These are phyloP conservation scores for Pythium utonaiense DNA, from an alignment of 352 stramenopile genomes.

Conservation along the genomic window DNA sequence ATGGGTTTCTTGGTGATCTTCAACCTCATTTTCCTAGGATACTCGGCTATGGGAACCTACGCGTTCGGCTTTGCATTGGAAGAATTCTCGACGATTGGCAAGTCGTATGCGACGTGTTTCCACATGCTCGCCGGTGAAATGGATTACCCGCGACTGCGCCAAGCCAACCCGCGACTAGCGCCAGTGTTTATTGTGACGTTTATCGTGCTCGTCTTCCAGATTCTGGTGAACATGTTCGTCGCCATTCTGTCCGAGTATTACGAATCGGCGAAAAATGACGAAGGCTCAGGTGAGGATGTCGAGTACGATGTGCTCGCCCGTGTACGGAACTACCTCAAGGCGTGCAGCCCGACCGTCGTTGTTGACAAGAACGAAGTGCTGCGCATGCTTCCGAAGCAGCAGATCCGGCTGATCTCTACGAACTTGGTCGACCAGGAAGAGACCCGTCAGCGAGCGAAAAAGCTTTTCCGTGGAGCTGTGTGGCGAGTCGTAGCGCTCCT, in stretches of 20 bases:
- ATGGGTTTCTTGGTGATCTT: slow-evolving; percentile 90
- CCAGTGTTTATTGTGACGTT: slow-evolving; percentile 84
- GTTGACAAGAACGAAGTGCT: slow-evolving; percentile 76
- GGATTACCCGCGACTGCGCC: slow-evolving; percentile 68
- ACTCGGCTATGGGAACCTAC: slow-evolving; percentile 82
- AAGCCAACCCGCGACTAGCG: slow-evolving; percentile 77
- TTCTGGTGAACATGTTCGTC: slow-evolving; percentile 90
- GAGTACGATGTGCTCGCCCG: slow-evolving; percentile 86
- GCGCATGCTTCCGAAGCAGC: slow-evolving; percentile 61
- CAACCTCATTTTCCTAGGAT: slow-evolving; percentile 84
- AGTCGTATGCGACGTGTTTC: slow-evolving; percentile 83
- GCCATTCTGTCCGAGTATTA: slow-evolving; percentile 88
- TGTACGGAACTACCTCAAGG: slow-evolving; percentile 69
- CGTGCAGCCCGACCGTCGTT: slow-evolving; percentile 76
- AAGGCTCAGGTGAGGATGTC: slow-evolving; percentile 60
- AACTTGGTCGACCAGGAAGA: slow-evolving; percentile 87
- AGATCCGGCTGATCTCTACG: slow-evolving; percentile 82
- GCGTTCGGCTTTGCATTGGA: slow-evolving; percentile 80
- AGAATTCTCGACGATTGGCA: slow-evolving; percentile 81
- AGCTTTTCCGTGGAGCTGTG: slow-evolving; percentile 79
- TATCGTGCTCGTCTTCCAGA: slow-evolving; percentile 83
- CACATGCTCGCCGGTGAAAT: slow-evolving; percentile 85
- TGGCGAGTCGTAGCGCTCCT: slow-evolving; percentile 86
- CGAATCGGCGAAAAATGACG: slow-evolving; percentile 78
- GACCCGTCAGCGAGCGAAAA: slow-evolving; percentile 71